Evolutionary conservation across 1,284 basidiomycete genomes (phyloP).

Genomic region (Peniophora sp.): DNA sequence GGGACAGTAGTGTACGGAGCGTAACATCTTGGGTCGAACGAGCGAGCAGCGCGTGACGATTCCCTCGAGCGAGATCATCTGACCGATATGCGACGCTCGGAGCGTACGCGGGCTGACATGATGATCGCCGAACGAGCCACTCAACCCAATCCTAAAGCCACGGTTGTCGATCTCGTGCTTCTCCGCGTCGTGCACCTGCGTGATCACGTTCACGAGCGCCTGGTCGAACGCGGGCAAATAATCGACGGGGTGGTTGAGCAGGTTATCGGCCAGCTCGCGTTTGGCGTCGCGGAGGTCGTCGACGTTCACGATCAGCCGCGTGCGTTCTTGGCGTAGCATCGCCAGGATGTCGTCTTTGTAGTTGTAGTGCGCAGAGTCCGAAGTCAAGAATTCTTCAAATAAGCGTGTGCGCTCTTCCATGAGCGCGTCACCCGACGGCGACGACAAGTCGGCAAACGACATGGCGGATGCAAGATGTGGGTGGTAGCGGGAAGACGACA

Average conservation of each 20-base stretch:
- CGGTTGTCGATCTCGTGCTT: conserved; percentile 83
- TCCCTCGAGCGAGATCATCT: conserved; percentile 96
- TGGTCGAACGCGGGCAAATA: conserved; percentile 91
- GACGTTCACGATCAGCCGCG: conserved; percentile 91
- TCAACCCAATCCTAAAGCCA: conserved; percentile 85
- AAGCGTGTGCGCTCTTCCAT: conserved; percentile 69
- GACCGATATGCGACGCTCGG: conserved; percentile 82
- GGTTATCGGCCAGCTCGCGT: conserved; percentile 73
- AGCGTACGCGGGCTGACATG: conserved; percentile 95
- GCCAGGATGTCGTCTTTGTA: conserved; percentile 83
- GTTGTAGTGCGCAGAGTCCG: conserved; percentile 69
- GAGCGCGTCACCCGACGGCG: conserved; percentile 57
- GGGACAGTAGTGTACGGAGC: conserved; percentile 93
- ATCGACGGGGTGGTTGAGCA: conserved; percentile 85
- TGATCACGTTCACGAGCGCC: conserved; percentile 72
- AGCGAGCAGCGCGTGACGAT: conserved; percentile 98
- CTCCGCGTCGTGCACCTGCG: conserved; percentile 68
- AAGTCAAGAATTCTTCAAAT: conserved; percentile 85
- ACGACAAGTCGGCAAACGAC: conserved; percentile 53
- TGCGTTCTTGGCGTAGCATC: conserved; percentile 80
- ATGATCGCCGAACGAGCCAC: conserved; percentile 98
- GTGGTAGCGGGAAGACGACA: conserved; percentile 13
- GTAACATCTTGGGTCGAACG: conserved; percentile 97
- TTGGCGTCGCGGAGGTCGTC: conserved; percentile 95
- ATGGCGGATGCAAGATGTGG: conserved; percentile 27